These are phyloP conservation scores for Amanita pallidorosea DNA, from an alignment of 768 basidiomycete species.

Conservation along the genomic window DNA sequence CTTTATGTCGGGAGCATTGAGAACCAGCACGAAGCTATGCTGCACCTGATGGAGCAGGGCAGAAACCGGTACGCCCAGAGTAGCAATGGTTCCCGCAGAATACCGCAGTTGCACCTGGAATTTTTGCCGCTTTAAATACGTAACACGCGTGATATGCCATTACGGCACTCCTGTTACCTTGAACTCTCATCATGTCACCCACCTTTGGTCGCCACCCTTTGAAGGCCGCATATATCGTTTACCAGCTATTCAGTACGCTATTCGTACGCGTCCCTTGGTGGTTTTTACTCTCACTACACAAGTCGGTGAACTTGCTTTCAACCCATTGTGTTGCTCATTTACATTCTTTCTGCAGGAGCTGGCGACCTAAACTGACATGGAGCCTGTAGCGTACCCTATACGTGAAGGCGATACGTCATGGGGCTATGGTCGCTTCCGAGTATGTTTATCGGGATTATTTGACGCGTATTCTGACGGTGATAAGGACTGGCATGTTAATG, in stretches of 20 bases:
- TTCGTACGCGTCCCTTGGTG: background rate
- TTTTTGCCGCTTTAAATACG: background rate
- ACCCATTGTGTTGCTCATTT: background rate
- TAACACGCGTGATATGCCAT: background rate
- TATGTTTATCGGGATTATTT: background rate
- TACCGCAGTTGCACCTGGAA: background rate
- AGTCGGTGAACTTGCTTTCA: too few species aligned
- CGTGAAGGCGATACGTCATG: too few species aligned
- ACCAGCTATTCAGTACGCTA: background rate
- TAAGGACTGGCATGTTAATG: background rate
- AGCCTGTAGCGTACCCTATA: background rate
- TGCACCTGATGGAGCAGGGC: background rate
- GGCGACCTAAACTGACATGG: background rate
- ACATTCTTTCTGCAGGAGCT: background rate
- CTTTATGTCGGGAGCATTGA: background rate
- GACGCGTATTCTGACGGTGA: background rate
- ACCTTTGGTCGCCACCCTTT: background rate
- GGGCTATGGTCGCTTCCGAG: too few species aligned
- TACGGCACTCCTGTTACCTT: too few species aligned
- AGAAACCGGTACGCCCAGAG: background rate
- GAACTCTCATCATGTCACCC: slow-evolving; percentile 9
- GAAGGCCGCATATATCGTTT: background rate
- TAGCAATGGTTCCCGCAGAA: background rate
- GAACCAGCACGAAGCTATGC: background rate
- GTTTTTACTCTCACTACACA: background rate